phyloP scores from a whole-genome alignment of 129 eudicot genomes.

The Flaveria bidentis region DNA sequence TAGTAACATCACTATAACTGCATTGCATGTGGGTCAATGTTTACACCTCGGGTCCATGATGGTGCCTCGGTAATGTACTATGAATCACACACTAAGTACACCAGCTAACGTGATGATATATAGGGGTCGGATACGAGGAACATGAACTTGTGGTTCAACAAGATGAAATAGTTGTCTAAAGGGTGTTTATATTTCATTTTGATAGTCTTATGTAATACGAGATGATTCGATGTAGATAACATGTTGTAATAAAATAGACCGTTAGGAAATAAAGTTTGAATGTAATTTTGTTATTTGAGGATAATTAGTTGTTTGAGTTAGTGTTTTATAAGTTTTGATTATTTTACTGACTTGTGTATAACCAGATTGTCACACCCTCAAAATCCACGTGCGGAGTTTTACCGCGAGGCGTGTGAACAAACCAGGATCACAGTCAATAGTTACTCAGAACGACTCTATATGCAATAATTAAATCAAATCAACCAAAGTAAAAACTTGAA shows the following conservation, averaged over 20 bases:
- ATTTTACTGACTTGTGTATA: background rate
- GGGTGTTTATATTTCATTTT: background rate
- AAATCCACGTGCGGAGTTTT: too few relatives aligned
- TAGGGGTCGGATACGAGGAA: background rate
- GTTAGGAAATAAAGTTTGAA: background rate
- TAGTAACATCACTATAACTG: constrained; percentile 10
- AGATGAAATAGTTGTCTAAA: background rate
- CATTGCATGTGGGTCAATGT: background rate
- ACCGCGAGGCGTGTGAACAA: too few relatives aligned
- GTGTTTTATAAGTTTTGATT: background rate
- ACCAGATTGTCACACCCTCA: too few relatives aligned
- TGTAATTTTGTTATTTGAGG: background rate
- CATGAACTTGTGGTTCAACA: background rate
- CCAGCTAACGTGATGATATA: background rate
- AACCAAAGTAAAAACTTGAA: too few relatives aligned
- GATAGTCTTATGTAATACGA: background rate
- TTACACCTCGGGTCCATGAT: background rate
- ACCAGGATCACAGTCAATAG: too few relatives aligned
- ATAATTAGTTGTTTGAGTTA: background rate
- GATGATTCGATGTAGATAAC: background rate
- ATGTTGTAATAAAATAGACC: too few relatives aligned
- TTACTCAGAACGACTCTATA: too few relatives aligned
- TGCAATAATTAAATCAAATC: too few relatives aligned
- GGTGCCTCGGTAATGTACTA: background rate
- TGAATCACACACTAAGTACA: background rate